Evolutionary conservation across 306 rosid species (phyloP).

Genomic region (apple (Malus domestica)): DNA sequence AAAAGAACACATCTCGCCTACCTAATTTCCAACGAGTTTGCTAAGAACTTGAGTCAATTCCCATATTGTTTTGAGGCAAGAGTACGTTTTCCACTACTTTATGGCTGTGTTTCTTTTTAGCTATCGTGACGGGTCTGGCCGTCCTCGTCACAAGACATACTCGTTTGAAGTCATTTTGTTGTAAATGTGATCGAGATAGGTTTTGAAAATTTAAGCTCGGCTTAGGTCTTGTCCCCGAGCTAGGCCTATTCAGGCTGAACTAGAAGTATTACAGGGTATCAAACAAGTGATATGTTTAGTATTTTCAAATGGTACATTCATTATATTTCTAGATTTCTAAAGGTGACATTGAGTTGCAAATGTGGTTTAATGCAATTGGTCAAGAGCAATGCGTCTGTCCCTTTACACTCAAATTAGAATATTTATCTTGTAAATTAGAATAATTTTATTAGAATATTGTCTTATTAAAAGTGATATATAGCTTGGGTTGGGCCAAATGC

Average conservation of each 20-base stretch:
- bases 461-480: neutral
- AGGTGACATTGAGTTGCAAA: neutral
- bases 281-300: too few relatives aligned
- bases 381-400: too few relatives aligned
- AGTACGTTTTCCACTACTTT: neutral
- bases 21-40: neutral
- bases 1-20: neutral
- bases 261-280: too few relatives aligned
- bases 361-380: too few relatives aligned
- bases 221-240: too few relatives aligned
- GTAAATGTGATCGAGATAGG: neutral
- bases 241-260: too few relatives aligned
- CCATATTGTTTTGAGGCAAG: neutral
- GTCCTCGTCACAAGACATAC: too few relatives aligned
- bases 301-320: neutral
- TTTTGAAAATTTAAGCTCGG: too few relatives aligned
- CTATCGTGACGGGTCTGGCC: neutral
- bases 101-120: neutral
- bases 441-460: neutral
- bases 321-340: too few relatives aligned
- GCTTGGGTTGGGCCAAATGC: neutral
- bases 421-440: neutral
- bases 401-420: too few relatives aligned
- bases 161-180: too few relatives aligned
- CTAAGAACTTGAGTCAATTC: neutral